Evolutionary conservation across 1,284 basidiomycete genomes (phyloP), one percentile per base, ranked within the genome.

Genomic region (Volvariella surrecta): DNA sequence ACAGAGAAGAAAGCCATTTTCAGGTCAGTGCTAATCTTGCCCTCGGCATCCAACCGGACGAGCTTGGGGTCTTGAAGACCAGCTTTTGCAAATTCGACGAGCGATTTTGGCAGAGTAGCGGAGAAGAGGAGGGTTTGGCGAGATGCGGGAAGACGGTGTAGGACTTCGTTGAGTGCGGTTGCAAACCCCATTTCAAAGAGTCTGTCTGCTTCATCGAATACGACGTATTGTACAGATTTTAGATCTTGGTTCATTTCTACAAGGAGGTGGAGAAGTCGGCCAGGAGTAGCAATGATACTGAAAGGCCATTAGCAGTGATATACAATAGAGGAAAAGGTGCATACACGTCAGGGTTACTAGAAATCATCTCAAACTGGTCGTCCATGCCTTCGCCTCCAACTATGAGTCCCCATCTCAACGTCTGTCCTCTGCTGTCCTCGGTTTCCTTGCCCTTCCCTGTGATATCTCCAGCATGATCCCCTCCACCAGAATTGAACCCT

Each of bases 151-250:
- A 99, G 79, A 20, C 93, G 87, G 52, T 85, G 74, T 2, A 98
- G 69, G 52, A 98, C 93, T 62, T 98, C 95, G 46, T 83, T 84
- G 22, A 99, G 71, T 40, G 96, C 90, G 2, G 84, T 81, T 54
- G 91, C 89, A 60, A 99, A 99, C 11, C 95, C 95, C 84, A 98
- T 92, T 58, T 99, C 96, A 60, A 99, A 99, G 10, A 98, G 76
- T 28, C 93, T 82, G 62, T 99, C 96, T 0, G 96, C 96, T 66
- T 99, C 96, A 59, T 99, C 96, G 55, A 99, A 99, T 15, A 99
- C 89, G 45, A 95, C 82, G 50, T 92, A 93, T 60, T 95, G 82
- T 2, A 95, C 74, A 0, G 87, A 83, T 40, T 86, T 82, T 28
- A 99, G 70, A 58, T 97, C 93, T 39, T 98, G 69, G 52, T 90